Percentiles rank a stretch among this genome's conserved stretches.
These are phyloP conservation scores for Alternaria consortialis DNA, from an alignment of 2,329 filamentous ascomycete genomes.

Conservation along the genomic window DNA sequence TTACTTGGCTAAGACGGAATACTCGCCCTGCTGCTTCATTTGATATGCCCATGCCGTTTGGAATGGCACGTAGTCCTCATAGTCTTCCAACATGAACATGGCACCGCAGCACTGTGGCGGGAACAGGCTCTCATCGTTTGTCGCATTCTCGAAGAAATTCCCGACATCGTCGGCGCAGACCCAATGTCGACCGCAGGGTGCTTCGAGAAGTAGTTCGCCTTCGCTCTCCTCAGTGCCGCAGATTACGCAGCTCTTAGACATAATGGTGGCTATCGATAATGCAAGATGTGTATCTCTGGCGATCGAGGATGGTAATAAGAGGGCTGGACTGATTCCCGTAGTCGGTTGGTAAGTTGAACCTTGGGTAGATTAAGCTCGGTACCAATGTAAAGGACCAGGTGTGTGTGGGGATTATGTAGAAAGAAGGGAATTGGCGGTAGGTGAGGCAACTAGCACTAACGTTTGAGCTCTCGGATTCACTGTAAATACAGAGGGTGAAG, in stretches of 20 bases:
- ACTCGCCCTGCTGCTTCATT: constrained; percentile 41
- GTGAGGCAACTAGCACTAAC: not conserved
- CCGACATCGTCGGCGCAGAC: constrained; percentile 36
- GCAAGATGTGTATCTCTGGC: not conserved
- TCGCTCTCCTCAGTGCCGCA: constrained; percentile 34
- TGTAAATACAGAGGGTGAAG: not conserved
- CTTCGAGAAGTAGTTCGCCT: constrained; percentile 24
- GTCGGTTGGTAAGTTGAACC: not conserved
- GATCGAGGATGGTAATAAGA: not conserved
- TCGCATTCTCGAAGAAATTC: constrained; percentile 37
- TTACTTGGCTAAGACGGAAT: constrained; percentile 39
- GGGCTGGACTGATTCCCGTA: not conserved
- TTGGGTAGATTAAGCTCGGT: not conserved
- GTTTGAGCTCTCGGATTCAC: not conserved
- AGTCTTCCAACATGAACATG: constrained; percentile 35
- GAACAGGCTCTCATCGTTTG: constrained; percentile 37
- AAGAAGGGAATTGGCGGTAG: not conserved
- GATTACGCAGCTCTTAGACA: constrained; percentile 31
- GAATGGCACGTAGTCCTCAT: constrained; percentile 29
- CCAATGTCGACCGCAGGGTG: constrained; percentile 36
- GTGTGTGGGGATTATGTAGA: not conserved
- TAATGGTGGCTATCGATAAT: not conserved
- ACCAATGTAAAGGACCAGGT: not conserved
- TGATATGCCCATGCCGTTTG: constrained; percentile 32
- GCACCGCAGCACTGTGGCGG: constrained; percentile 41